phyloP scores from a whole-genome alignment of 179 eudicot species.

The Spinacia oleracea region DNA sequence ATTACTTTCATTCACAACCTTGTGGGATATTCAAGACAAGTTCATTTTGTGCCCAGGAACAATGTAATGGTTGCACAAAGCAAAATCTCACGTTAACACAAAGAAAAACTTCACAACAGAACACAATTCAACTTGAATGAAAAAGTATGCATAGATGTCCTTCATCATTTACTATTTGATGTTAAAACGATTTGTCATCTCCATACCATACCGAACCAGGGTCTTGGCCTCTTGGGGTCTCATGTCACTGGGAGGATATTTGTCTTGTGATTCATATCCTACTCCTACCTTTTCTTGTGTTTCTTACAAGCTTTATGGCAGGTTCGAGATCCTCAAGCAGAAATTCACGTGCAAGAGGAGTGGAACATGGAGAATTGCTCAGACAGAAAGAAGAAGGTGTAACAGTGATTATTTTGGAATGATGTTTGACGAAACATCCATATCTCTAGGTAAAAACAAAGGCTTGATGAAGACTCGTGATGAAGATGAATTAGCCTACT shows the following conservation, averaged over 20 bases:
- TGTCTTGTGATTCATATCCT: not conserved
- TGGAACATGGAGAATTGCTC: constrained; percentile 64
- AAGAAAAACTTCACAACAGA: too few species aligned
- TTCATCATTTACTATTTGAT: too few species aligned
- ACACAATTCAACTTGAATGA: too few species aligned
- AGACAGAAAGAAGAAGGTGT: constrained; percentile 86
- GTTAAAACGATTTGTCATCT: too few species aligned
- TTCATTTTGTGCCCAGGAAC: too few species aligned
- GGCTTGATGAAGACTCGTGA: constrained; percentile 80
- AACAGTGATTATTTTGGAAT: constrained; percentile 72
- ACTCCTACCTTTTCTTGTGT: not conserved
- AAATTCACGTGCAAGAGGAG: constrained; percentile 65
- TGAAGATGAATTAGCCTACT: constrained; percentile 64
- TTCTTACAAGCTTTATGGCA: constrained; percentile 27
- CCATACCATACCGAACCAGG: too few species aligned
- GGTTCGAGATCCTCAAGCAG: constrained; percentile 67
- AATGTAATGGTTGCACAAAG: too few species aligned
- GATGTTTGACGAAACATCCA: constrained; percentile 84
- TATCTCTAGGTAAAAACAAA: constrained; percentile 81
- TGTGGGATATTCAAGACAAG: too few species aligned
- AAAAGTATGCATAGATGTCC: too few species aligned
- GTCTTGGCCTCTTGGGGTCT: too few species aligned
- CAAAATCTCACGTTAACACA: too few species aligned
- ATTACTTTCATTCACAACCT: too few species aligned
- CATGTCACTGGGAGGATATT: not conserved